Evolutionary conservation across 805 yeast genomes (phyloP).

Genomic region (Kazachstania bromeliacearum): DNA sequence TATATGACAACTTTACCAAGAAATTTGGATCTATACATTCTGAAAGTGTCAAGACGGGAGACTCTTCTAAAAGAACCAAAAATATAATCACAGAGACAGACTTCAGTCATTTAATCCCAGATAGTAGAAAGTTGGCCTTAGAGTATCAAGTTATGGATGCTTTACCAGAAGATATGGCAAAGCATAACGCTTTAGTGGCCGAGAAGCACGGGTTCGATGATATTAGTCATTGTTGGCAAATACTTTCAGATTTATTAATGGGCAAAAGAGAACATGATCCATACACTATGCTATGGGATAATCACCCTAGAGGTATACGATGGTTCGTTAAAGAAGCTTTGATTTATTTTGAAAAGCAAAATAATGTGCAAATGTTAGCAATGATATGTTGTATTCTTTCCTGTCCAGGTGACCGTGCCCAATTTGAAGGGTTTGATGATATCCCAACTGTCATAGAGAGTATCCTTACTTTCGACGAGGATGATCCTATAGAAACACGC

Average conservation of each 20-base stretch:
- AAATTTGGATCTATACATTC: constrained; percentile 19
- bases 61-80: constrained; percentile 27
- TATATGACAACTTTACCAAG: constrained; percentile 24
- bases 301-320: constrained; percentile 64
- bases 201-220: constrained; percentile 48
- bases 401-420: not conserved
- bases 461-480: constrained; percentile 12
- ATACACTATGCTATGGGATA: constrained; percentile 60
- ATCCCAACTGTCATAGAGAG: constrained; percentile 11
- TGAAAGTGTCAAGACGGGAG: constrained; percentile 21
- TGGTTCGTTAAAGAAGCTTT: constrained; percentile 59
- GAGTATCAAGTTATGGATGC: constrained; percentile 59
- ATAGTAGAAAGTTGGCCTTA: constrained; percentile 58
- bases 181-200: constrained; percentile 66
- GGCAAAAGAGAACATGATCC: constrained; percentile 20
- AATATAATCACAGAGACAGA: constrained; percentile 59
- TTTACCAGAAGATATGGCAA: constrained; percentile 53
- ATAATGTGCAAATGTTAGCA: constrained; percentile 82
- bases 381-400: constrained; percentile 70
- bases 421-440: not conserved
- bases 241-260: constrained; percentile 36
- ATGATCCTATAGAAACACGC: too few relatives aligned
- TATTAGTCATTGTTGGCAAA: constrained; percentile 67
- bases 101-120: constrained; percentile 62
- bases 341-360: constrained; percentile 49